Percentiles rank a stretch among this genome's conserved stretches.
These are phyloP conservation scores for Pilaira anomala DNA, from an alignment of 192 early-diverging fungal species.

Conservation along the genomic window DNA sequence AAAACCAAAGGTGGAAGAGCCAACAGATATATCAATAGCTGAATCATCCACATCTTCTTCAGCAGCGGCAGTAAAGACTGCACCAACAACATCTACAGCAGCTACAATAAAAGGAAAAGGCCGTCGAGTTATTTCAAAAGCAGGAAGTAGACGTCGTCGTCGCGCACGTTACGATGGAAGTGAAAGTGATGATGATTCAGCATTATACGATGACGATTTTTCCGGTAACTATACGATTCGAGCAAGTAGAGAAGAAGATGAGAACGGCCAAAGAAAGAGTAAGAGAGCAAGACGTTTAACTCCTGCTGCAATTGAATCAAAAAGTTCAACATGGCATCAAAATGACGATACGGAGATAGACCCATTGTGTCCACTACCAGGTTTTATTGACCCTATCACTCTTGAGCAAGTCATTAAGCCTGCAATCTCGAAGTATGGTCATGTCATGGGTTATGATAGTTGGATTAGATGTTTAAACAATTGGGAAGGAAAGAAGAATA, in stretches of 20 bases:
- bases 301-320: slow-evolving; percentile 2
- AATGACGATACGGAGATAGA: slow-evolving; percentile 51
- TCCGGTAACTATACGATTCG: slow-evolving; percentile 55
- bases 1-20: background rate
- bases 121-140: background rate
- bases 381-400: slow-evolving; percentile 90
- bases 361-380: slow-evolving; percentile 66
- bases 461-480: slow-evolving; percentile 81
- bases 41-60: no score
- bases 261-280: slow-evolving; percentile 43
- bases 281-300: slow-evolving; percentile 5
- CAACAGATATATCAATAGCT: no score
- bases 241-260: slow-evolving; percentile 45
- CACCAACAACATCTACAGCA: background rate
- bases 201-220: slow-evolving; percentile 58
- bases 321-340: slow-evolving; percentile 13
- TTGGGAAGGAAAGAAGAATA: slow-evolving; percentile 71
- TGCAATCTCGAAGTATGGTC: slow-evolving; percentile 90
- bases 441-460: slow-evolving; percentile 76
- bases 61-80: slow-evolving; percentile 7
- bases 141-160: background rate
- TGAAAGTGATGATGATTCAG: slow-evolving; percentile 52
- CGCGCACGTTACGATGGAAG: slow-evolving; percentile 6
- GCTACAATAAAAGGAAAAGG: background rate
- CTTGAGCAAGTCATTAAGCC: slow-evolving; percentile 83